Base-by-base conservation (phyloP, 495 filamentous ascomycete species). In the Annulohypoxylon nitens region DNA sequence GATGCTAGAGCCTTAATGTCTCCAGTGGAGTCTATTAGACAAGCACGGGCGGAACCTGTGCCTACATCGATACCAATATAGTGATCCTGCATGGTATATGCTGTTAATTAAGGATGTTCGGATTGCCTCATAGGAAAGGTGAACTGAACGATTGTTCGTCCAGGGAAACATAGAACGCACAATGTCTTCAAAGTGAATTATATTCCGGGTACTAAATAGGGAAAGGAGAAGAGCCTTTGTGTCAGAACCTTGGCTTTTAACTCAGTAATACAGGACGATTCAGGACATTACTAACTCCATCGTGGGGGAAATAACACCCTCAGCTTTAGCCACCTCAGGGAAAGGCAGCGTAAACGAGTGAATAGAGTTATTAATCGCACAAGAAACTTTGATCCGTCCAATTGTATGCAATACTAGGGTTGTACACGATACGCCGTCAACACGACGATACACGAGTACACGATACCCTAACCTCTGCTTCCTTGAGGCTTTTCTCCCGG, bases 31-130 rank as follows among this genome's bases (percentile, higher is more conserved):
- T 97, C 92, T 77, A 98, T 97, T 80, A 98, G 91, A 83, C 95
- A 98, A 14, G 95, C 96, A 76, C 96, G 88, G 18, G 95, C 94
- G 77, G 94, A 97, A 53, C 96, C 95, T 6, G 96, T 99, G 51
- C 96, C 96, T 61, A 98, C 96, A 79, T 99, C 96, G 64, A 98
- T 93, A 48, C 95, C 95, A 75, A 98, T 94, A 80, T 92, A 98
- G 69, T 90, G 82, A 61, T 87, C 79, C 80, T 84, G 75, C 23
- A 68, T 66, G 25, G 54, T 37, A 65, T 48, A 20, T 54, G 9
- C 30, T 53, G 77, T 79, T 60, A 79, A 79, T 77, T 70, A 20
- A 67, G 41, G 10, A 57, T 39, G 11, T 67, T 36, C 61, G 58
- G 10, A 12, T 33, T 18, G 8, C 48, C 67, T 26, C 36, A 64